Base-by-base conservation (phyloP, 2,329 filamentous ascomycete genomes). In the Thelonectria discophora region DNA sequence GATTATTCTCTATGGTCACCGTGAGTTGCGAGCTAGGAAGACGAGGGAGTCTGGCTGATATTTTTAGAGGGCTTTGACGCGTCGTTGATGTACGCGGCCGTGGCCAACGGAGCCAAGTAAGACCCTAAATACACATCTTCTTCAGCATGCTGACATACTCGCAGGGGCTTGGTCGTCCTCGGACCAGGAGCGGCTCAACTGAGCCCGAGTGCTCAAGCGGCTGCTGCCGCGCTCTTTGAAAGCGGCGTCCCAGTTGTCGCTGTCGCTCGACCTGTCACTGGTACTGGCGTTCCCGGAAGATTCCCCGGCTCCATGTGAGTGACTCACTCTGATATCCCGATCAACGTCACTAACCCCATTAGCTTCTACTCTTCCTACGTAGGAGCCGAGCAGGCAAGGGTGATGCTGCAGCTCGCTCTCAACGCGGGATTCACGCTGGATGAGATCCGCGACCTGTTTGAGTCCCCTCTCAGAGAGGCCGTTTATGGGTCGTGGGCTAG, bases 1-100 rank as follows among this genome's bases (percentile, higher is more conserved):
- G 11, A 78, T 81, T 60, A 81, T 82, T 17, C 62, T 84, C 5
- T 83, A 81, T 63, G 75, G 78, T 0, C 79, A 84, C 65, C 78
- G 72, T 75, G 61, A 58, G 72, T 69, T 11, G n/a, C n/a, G n/a
- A n/a, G n/a, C n/a, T n/a, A n/a, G n/a, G n/a, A n/a, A n/a, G n/a
- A n/a, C n/a, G n/a, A 30, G 27, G 21, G 21, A 24, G 9, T 30
- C 8, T 30, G 27, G 9, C 27, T 5, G 27, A 9, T n/a, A n/a
- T 30, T 8, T 30, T 8, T 10, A 30, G 27, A 30, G 70, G 73
- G 75, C 20, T 73, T 74, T 46, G 73, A 74, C 21, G 70, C 71
- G 8, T 70, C 68, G 0, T 53, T 75, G 51, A 73, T 75, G 66
- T 66, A 73, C 34, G 68, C 72, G 3, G 74, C 74, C 8, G 73